A percentile compares a stretch with the other conserved stretches of the same genome.
Conservation (phyloP, 192 early-diverging fungal species). For the Coemansia asiatica region DNA sequence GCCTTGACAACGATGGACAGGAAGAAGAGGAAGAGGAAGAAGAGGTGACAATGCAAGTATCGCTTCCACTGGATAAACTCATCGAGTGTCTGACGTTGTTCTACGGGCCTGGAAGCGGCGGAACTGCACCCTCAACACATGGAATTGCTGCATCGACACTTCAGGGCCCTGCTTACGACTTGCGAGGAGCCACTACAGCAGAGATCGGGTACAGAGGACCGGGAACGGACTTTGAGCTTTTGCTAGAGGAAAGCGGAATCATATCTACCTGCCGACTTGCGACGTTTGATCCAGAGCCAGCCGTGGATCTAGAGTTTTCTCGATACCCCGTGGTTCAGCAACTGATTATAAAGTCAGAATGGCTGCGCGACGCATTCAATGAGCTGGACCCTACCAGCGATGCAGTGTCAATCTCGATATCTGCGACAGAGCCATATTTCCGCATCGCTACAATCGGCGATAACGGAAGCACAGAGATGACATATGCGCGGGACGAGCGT, state of each 20-base stretch:
- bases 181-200: slow-evolving; percentile 48
- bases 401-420: slow-evolving; percentile 43
- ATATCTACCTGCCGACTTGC: slow-evolving; percentile 57
- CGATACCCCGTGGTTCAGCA: slow-evolving; percentile 41
- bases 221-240: slow-evolving; percentile 46
- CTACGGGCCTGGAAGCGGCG: slow-evolving; percentile 32
- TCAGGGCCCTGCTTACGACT: neutral
- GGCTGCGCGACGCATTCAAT: slow-evolving; percentile 59
- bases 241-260: slow-evolving; percentile 59
- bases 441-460: slow-evolving; percentile 53
- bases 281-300: slow-evolving; percentile 52
- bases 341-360: slow-evolving; percentile 58
- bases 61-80: slow-evolving; percentile 45
- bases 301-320: slow-evolving; percentile 49
- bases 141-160: slow-evolving; percentile 5
- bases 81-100: slow-evolving; percentile 51
- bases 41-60: slow-evolving; percentile 20
- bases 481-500: slow-evolving; percentile 59
- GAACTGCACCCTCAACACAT: neutral
- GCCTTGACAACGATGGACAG: slow-evolving; percentile 2
- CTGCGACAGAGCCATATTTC: slow-evolving; percentile 54
- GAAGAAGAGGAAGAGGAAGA: slow-evolving; percentile 12
- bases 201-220: slow-evolving; percentile 39
- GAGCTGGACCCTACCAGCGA: slow-evolving; percentile 61
- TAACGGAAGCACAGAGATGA: slow-evolving; percentile 57